Base-by-base conservation (phyloP, 2,329 filamentous ascomycete species). In the Onygenales sp. region DNA sequence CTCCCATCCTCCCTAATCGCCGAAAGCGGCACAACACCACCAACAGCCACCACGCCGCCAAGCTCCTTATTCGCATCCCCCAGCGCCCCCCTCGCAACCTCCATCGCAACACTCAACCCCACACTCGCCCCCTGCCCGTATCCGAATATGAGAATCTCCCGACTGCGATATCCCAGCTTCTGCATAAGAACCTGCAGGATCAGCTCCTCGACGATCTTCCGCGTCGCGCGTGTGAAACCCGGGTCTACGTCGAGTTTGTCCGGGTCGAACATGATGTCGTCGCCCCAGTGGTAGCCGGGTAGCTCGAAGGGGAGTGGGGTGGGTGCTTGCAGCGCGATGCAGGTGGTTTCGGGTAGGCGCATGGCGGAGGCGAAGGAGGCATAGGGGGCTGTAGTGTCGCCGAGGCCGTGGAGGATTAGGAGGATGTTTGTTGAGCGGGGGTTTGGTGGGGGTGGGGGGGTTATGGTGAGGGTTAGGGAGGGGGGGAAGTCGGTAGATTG, bases 341-440 rank as follows among this genome's bases (percentile, higher is more conserved):
- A 83, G 54, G 84, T 79, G 51, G 90, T 90, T 63, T 90, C 87
- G 0, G 89, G 89, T 2, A 95, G 80, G 56, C 79, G 76, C 56
- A 95, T 72, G 60, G 81, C 82, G 54, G 76, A 75, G 17, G 84
- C 87, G 57, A 95, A 86, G 44, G 72, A 72, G 55, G 81, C 78
- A 67, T 93, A 94, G 38, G 86, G 77, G 2, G 67, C 63, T 55
- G 88, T 80, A 36, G 79, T 82, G 71, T 95, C 90, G 57, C 90
- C 90, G 10, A 95, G 80, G 58, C 89, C 89, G 69, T 95, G 90
- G 54, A 95, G 82, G 50, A 95, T 80, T 64, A 95, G 72, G 57
- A 95, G 81, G 60, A 94, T 77, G 61, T 91, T 85, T 43, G 83
- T 86, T 8, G 85, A 81, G 10, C 43, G 79, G 79, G 56, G 60